Conservation (phyloP, 768 basidiomycete genomes). For the Panus rudis region DNA sequence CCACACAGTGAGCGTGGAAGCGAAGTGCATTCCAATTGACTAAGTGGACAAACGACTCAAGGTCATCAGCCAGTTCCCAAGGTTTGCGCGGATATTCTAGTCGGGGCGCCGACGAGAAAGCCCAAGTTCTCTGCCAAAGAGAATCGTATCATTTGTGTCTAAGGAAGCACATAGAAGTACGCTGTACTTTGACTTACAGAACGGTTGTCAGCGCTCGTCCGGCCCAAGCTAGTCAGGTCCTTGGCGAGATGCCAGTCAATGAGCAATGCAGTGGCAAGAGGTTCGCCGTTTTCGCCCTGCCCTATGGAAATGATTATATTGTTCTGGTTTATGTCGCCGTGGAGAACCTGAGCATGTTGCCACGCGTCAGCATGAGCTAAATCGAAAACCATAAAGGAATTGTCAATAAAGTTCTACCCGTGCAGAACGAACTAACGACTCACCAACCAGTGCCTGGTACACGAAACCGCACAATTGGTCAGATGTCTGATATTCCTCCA, state of each 20-base stretch:
- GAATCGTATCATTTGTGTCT: background rate
- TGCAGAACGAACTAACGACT: no score
- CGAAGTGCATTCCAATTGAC: background rate
- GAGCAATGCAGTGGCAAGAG: background rate
- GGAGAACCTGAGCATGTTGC: conserved; percentile 3
- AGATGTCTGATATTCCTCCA: no score
- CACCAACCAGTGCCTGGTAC: no score
- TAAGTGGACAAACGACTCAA: background rate
- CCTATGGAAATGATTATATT: conserved; percentile 5
- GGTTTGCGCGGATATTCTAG: background rate
- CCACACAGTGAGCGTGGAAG: background rate
- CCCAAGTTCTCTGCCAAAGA: conserved; percentile 4
- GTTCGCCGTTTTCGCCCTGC: background rate
- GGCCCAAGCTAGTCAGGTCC: background rate
- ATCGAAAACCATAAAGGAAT: background rate
- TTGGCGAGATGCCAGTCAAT: conserved; percentile 4
- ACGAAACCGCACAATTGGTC: no score
- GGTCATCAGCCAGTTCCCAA: background rate
- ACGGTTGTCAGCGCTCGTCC: conserved; percentile 1
- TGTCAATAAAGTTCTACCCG: no score
- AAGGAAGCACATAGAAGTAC: background rate
- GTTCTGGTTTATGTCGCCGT: conserved; percentile 6
- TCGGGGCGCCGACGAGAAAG: background rate
- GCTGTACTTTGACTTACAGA: no score
- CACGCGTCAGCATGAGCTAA: conserved; percentile 5